phyloP scores from a whole-genome alignment of 192 early-diverging fungal species.

The Backusella parvicylindrica region DNA sequence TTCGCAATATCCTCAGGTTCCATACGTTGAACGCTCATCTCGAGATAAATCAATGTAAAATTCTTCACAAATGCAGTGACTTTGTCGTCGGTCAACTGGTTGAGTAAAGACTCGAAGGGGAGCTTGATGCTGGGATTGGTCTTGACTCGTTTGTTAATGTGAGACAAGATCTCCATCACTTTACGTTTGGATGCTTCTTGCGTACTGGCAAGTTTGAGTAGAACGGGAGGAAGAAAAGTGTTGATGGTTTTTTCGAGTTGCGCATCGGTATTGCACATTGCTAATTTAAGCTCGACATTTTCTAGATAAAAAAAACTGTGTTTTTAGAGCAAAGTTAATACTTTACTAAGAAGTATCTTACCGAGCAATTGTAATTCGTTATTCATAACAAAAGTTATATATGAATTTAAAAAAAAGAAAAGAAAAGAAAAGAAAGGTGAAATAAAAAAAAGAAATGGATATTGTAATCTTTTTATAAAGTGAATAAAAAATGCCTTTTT shows the following conservation, averaged over 20 bases:
- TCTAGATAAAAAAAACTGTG: too few relatives aligned
- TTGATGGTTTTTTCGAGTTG: constrained; percentile 59
- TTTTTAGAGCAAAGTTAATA: too few relatives aligned
- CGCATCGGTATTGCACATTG: constrained; percentile 63
- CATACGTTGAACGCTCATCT: constrained; percentile 67
- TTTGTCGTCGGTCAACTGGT: constrained; percentile 47
- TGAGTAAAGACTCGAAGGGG: constrained; percentile 60
- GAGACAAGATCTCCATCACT: constrained; percentile 72
- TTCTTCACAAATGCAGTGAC: constrained; percentile 58
- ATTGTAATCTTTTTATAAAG: neutral
- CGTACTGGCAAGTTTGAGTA: constrained; percentile 62
- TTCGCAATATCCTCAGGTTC: constrained; percentile 37
- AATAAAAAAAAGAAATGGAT: neutral
- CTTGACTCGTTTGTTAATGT: constrained; percentile 84
- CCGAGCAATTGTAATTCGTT: constrained; percentile 33
- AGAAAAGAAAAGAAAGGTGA: neutral
- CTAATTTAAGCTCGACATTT: constrained; percentile 75
- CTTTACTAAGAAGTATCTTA: too few relatives aligned
- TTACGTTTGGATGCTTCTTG: constrained; percentile 41
- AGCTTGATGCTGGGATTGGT: constrained; percentile 54
- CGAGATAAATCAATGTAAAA: constrained; percentile 83
- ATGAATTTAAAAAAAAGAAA: neutral
- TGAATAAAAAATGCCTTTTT: neutral
- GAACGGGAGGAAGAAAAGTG: constrained; percentile 64
- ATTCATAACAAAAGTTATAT: neutral